Conservation (phyloP, 805 yeast species). For the Yueomyces sp. region DNA sequence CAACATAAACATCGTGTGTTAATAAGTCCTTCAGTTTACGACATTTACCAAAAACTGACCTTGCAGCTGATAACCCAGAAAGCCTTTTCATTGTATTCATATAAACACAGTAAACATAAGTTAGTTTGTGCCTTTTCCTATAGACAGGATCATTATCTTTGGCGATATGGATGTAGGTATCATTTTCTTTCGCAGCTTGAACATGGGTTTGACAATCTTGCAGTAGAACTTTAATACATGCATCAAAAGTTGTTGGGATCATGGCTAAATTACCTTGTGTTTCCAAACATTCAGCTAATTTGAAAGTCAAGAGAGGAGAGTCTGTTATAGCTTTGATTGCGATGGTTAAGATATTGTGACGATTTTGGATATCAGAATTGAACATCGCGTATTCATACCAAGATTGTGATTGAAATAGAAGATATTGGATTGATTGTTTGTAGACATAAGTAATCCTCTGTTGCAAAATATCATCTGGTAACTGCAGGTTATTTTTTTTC, state of each 20-base stretch:
- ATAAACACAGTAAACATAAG: constrained; percentile 53
- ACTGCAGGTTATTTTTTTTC: constrained; percentile 49
- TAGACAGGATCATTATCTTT: constrained; percentile 5
- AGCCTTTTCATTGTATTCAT: constrained; percentile 62
- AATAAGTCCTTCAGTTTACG: constrained; percentile 42
- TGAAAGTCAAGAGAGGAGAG: constrained; percentile 53
- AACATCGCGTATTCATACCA: constrained; percentile 28
- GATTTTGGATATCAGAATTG: constrained; percentile 8
- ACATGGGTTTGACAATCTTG: constrained; percentile 22
- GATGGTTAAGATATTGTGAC: constrained; percentile 29
- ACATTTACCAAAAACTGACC: constrained; percentile 56
- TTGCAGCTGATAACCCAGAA: constrained; percentile 57
- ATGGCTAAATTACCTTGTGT: constrained; percentile 35
- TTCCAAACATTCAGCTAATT: constrained; percentile 61
- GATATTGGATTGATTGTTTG: constrained; percentile 41
- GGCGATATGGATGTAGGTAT: constrained; percentile 6
- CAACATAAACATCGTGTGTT: constrained; percentile 67
- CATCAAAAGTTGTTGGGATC: constrained; percentile 37
- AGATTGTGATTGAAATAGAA: constrained; percentile 23
- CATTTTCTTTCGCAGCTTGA: constrained; percentile 2
- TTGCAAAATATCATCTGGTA: constrained; percentile 35
- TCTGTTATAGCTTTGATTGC: constrained; percentile 55
- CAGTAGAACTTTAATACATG: constrained; percentile 35
- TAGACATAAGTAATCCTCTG: constrained; percentile 60
- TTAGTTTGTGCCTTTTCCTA: constrained; percentile 25